Conservation (phyloP, 257 asterid species). For the Phtheirospermum japonicum region DNA sequence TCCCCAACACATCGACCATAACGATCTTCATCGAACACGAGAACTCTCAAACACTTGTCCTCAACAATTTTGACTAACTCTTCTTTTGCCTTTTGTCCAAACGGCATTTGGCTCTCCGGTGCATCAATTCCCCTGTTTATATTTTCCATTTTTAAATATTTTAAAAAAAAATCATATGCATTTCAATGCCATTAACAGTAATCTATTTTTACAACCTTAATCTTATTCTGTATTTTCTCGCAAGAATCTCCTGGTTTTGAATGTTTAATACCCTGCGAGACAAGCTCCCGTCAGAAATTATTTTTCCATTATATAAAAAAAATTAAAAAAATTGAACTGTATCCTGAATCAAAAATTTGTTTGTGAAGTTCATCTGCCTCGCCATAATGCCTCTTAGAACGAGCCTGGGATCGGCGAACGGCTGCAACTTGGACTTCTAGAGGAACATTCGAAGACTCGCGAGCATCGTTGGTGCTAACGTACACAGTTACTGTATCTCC, state of each 20-base stretch:
- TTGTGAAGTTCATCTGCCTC: slow-evolving; percentile 72
- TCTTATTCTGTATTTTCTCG: slow-evolving; percentile 81
- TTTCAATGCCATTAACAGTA: slow-evolving; percentile 13
- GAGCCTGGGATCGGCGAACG: slow-evolving; percentile 60
- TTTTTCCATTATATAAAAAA: neutral
- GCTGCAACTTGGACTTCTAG: slow-evolving; percentile 59
- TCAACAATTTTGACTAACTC: slow-evolving; percentile 63
- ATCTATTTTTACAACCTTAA: slow-evolving; percentile 51
- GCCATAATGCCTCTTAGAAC: slow-evolving; percentile 55
- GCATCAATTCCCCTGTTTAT: slow-evolving; percentile 86
- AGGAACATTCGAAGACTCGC: slow-evolving; percentile 73
- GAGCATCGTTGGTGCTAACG: slow-evolving; percentile 50
- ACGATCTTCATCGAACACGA: slow-evolving; percentile 75
- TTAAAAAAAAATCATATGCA: neutral
- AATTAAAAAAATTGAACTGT: slow-evolving; percentile 39
- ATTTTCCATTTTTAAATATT: neutral
- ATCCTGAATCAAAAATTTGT: slow-evolving; percentile 71
- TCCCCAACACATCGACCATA: slow-evolving; percentile 86
- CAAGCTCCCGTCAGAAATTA: slow-evolving; percentile 5
- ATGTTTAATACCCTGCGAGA: slow-evolving; percentile 55
- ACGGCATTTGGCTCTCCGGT: slow-evolving; percentile 88
- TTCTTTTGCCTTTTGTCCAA: slow-evolving; percentile 76
- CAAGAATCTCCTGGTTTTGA: slow-evolving; percentile 71
- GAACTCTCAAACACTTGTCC: slow-evolving; percentile 59
- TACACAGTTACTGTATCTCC: slow-evolving; percentile 91